Percentiles rank a stretch among this genome's conserved stretches.
These are phyloP conservation scores for Eucalyptus erythrocorys DNA, from an alignment of 345 rosid species.

Conservation along the genomic window DNA sequence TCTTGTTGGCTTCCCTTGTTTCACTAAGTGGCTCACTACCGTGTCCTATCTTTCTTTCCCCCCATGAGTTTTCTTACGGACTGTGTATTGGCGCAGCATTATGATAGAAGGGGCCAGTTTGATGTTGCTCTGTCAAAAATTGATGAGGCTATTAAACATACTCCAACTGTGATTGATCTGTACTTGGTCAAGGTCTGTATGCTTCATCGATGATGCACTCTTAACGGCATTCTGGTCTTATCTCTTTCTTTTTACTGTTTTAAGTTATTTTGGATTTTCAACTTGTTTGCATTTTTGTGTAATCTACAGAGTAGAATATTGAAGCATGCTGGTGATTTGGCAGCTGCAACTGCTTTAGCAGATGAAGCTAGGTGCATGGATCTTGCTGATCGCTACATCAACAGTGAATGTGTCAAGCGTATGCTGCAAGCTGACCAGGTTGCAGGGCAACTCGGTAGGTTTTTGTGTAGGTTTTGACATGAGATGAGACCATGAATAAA, in stretches of 20 bases:
- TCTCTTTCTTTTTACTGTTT: neutral
- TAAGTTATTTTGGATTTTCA: neutral
- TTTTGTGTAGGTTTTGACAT: too few species aligned
- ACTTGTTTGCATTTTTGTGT: neutral
- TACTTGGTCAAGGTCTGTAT: conserved; percentile 74
- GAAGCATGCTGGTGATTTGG: conserved; percentile 97
- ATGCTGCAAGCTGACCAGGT: conserved; percentile 99
- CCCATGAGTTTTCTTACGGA: neutral
- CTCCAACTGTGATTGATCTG: conserved; percentile 96
- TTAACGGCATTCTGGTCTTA: neutral
- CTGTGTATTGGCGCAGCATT: conserved; percentile 60
- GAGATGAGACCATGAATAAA: too few species aligned
- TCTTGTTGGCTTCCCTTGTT: neutral
- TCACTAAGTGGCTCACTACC: neutral
- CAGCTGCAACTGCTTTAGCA: conserved; percentile 87
- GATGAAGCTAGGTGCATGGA: conserved; percentile 99
- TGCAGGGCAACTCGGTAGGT: conserved; percentile 63
- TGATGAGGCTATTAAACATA: conserved; percentile 85
- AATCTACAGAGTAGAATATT: conserved; percentile 75
- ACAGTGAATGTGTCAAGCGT: conserved; percentile 95
- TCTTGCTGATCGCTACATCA: conserved; percentile 89
- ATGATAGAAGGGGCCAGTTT: conserved; percentile 84
- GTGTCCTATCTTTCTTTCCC: neutral
- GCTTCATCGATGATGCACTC: neutral
- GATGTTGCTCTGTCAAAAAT: conserved; percentile 70